Base-by-base conservation (phyloP, 768 basidiomycete species). In the Mycena epipterygia region DNA sequence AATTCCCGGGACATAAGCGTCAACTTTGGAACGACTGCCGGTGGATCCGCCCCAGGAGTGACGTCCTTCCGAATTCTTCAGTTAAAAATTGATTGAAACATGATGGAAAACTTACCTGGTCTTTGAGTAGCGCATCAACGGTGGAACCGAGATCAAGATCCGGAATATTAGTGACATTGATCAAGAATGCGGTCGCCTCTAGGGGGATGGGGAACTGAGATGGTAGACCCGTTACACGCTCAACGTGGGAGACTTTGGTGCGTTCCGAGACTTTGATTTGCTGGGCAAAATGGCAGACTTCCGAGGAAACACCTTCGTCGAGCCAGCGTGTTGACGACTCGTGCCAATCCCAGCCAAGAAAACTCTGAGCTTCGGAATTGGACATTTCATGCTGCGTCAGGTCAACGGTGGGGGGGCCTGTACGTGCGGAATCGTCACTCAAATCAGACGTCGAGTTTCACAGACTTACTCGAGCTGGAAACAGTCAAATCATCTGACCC, bases 281-380 rank as follows among this genome's bases (percentile, higher is more conserved):
- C 42, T 21, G 51, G 17, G 63, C 23, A n/a, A 53, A 64, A 53
- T 53, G 49, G 52, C 39, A 53, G 29, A 53, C 37, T 48, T 64
- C 52, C 39, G 63, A 64, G 29, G 51, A 64, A 55, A 64, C 51
- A 32, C 63, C 63, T 41, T 64, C 63, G 29, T 64, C 63, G 3
- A 64, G 63, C 63, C 63, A 64, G 63, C 16, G 19, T 41, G 51
- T 53, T 2, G 49, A 41, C 6, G 63, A 64, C 42, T 17, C 3
- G 7, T 55, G 52, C 51, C 63, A 64, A 27, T 52, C 62, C 49
- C 62, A 63, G 62, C 51, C 49, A 63, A 62, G 46, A 21, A 62
- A 62, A 13, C 3, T 49, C 35, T 62, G 30, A 30, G 60, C 60
- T 35, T 62, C 60, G 35, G 46, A 44, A 27, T 39, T 62, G 33